Conservation (phyloP, 192 early-diverging fungal species). For the Jimgerdemannia lactiflua region DNA sequence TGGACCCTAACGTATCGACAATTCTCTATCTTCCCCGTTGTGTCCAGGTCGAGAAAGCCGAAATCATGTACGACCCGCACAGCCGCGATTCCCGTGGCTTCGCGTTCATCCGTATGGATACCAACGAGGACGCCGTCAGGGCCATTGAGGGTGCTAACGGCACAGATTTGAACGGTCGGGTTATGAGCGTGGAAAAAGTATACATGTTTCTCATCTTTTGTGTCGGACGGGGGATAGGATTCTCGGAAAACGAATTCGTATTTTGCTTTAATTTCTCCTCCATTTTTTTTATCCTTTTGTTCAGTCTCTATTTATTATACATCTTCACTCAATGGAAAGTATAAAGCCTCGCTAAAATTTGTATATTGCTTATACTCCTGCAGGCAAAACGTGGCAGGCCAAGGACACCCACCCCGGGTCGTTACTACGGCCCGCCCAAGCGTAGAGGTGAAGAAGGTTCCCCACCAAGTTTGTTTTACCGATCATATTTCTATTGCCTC, state of each 20-base stretch:
- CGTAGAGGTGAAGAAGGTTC: constrained; percentile 19
- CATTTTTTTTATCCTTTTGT: not conserved
- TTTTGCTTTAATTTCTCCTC: not conserved
- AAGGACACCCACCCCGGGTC: constrained; percentile 76
- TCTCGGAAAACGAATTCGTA: no score
- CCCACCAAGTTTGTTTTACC: not conserved
- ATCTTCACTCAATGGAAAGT: not conserved
- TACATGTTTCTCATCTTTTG: not conserved
- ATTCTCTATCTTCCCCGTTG: not conserved
- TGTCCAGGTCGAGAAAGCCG: constrained; percentile 58
- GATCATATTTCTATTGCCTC: not conserved
- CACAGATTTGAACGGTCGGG: constrained; percentile 76
- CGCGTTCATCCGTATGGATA: constrained; percentile 80
- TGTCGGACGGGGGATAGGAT: not conserved
- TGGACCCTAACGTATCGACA: no score
- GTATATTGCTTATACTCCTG: not conserved
- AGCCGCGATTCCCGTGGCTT: constrained; percentile 81
- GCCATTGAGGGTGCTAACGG: constrained; percentile 67
- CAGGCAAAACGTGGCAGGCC: constrained; percentile 68
- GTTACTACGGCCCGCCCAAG: constrained; percentile 76
- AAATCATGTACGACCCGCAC: constrained; percentile 81
- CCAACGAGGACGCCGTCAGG: constrained; percentile 60
- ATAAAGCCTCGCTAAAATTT: not conserved
- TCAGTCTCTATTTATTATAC: not conserved
- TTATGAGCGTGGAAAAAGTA: constrained; percentile 78